Base-by-base conservation (phyloP, 352 stramenopile species). In the Globisporangium irregulare region DNA sequence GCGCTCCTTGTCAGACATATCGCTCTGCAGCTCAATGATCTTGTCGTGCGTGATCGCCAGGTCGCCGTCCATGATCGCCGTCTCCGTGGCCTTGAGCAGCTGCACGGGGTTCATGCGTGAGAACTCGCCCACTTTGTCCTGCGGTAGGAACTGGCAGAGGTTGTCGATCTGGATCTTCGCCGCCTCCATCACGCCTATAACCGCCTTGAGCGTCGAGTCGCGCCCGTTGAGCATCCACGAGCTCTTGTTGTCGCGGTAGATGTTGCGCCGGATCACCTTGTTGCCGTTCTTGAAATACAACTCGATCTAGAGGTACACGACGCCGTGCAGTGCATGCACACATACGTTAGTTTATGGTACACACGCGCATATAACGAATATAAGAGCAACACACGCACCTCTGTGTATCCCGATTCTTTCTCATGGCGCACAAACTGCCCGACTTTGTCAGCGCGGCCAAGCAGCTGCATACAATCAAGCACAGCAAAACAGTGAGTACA, bases 81-180 rank as follows among this genome's bases (percentile, higher is more conserved):
- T 80, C 65, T 96, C 84, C 12, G 89, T 96, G 2, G 87, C 87
- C n/a, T 85, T 84, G 2, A 96, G 72, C 50, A 96, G 74, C 71
- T 90, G 76, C 53, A 86, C 75, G 0, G 85, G 64, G 61, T 93
- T 95, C 86, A 96, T 94, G 36, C 84, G 79, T n/a, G 89, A 93
- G 62, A 96, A 96, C 70, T 96, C 87, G 60, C 89, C 87, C 20
- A 96, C 97, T 74, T 97, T 98, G 71, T 99, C 97, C 75, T 99
- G 98, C 2, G 98, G 98, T 25, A 99, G 74, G 70, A 99, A 99
- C 55, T 98, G 98, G 67, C 97, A 99, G 38, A 99, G 82, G 71
- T 99, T 99, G 76, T 99, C 94, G 73, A 99, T 97, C 68, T 98
- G 86, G 68, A 99, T 99, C 43, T 95, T 87, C n/a, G 92, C 79